phyloP scores from a whole-genome alignment of 768 basidiomycete genomes.

The Russula brevipes region DNA sequence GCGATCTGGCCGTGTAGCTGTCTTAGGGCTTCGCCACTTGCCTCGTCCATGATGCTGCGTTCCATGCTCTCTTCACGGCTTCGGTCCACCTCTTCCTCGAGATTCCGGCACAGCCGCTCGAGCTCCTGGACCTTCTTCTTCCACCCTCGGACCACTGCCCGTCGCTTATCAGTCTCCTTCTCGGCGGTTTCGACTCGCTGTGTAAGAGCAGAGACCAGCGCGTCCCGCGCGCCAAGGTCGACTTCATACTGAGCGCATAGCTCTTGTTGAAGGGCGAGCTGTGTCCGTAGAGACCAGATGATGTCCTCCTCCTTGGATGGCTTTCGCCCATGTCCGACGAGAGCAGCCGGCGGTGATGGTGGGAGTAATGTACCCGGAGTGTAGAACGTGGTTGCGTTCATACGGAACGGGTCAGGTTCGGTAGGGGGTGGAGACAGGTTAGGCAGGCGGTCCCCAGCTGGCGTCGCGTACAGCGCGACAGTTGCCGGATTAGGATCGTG shows the following conservation, averaged over 20 bases:
- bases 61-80: conserved; percentile 78
- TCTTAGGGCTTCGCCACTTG: conserved; percentile 71
- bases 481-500: conserved; percentile 51
- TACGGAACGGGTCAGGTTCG: conserved; percentile 71
- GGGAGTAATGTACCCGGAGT: conserved; percentile 71
- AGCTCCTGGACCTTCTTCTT: conserved; percentile 75
- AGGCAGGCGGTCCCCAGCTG: conserved; percentile 22
- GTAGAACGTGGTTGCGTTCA: conserved; percentile 70
- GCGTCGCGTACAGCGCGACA: conserved; percentile 41
- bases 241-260: conserved; percentile 71
- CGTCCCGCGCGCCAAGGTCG: conserved; percentile 68
- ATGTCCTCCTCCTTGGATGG: conserved; percentile 67
- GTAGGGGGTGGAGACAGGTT: conserved; percentile 21
- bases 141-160: conserved; percentile 51
- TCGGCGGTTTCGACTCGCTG: conserved; percentile 51
- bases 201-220: conserved; percentile 57
- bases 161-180: conserved; percentile 59
- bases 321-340: conserved; percentile 45
- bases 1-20: conserved; percentile 77
- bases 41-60: conserved; percentile 77
- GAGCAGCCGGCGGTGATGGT: conserved; percentile 43
- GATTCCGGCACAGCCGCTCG: conserved; percentile 56
- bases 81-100: conserved; percentile 85
- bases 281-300: conserved; percentile 69
- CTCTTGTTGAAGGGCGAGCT: conserved; percentile 69